Conservation (phyloP, 2,329 filamentous ascomycete species). For the Tolypocladium ophioglossoides region DNA sequence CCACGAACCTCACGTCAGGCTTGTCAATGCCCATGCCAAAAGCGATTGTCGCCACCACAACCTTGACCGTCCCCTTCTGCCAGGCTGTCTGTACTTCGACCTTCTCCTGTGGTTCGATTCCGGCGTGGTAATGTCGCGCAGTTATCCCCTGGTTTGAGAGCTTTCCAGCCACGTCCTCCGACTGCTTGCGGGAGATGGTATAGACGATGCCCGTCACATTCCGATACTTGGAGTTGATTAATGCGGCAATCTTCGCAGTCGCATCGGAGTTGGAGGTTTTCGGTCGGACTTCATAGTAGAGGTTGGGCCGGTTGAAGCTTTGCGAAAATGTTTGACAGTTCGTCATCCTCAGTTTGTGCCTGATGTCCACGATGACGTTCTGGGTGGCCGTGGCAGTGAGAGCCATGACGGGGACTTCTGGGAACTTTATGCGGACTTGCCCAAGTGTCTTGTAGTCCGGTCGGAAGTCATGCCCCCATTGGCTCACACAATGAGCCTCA, state of each 20-base stretch:
- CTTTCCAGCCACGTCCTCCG: slow-evolving; percentile 67
- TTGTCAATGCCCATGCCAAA: slow-evolving; percentile 99
- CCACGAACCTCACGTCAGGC: slow-evolving; percentile 88
- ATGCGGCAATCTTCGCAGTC: slow-evolving; percentile 39
- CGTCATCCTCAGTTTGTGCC: slow-evolving; percentile 78
- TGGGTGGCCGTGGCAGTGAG: slow-evolving; percentile 90
- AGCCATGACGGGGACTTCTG: slow-evolving; percentile 81
- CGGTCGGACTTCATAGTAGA: slow-evolving; percentile 72
- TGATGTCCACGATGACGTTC: slow-evolving; percentile 85
- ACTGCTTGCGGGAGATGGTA: slow-evolving; percentile 73
- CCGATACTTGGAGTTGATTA: slow-evolving; percentile 62
- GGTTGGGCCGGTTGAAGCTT: slow-evolving; percentile 94
- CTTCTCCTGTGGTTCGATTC: slow-evolving; percentile 59
- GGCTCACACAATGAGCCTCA: slow-evolving; percentile 97
- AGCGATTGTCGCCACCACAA: slow-evolving; percentile 95
- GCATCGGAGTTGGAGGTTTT: slow-evolving; percentile 51
- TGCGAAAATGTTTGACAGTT: slow-evolving; percentile 73
- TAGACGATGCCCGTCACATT: slow-evolving; percentile 85
- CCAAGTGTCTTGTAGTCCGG: slow-evolving; percentile 90
- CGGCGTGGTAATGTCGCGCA: slow-evolving; percentile 80
- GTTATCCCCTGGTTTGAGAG: slow-evolving; percentile 56
- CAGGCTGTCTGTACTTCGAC: slow-evolving; percentile 64
- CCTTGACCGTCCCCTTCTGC: slow-evolving; percentile 70
- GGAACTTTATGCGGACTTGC: slow-evolving; percentile 59
- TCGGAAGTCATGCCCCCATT: slow-evolving; percentile 98